Evolutionary conservation across 331 rosid genomes (phyloP), one percentile per base, ranked within the genome.

Genomic region (Acacia pycnantha): DNA sequence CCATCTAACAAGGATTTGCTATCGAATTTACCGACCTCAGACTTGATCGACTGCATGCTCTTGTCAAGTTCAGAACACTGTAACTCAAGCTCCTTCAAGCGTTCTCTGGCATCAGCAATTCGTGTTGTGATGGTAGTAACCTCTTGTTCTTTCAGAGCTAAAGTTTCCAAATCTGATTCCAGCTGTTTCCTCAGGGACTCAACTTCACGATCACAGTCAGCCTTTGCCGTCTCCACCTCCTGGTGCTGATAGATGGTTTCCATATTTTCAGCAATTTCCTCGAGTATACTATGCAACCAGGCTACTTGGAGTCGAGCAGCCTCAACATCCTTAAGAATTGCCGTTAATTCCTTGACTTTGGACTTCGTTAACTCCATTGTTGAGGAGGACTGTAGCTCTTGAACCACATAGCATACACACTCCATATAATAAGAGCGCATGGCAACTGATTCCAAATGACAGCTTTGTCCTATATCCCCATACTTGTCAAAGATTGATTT

Each of bases 311-410:
- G 85, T 54, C 91, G 88, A 73, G 97, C 86, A 79, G 94, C 85
- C 82, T 96, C 99, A 1, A 92, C 97, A 77, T 96, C 99, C 76
- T 96, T 96, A 4, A 96, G 87, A 77, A 96, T 94, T 11, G 98
- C 92, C 31, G 27, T 27, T 76, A 94, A 79, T 85, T 96, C 97
- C 78, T 86, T 92, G 58, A 90, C 75, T 84, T 91, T 96, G 79
- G 94, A 53, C 82, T 85, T 87, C 54, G 95, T 89, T 61, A 92
- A 82, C 33, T 90, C 89, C 79, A 77, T 79, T 22, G 79, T 47
- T 2, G 90, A 80, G 9, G 88, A 83, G 54, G 83, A 77, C 44
- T 91, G 90, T 44, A 96, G 78, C 85, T 93, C 98, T 84, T 96
- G 98, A 68, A 96, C 86, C 78, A 94, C 93, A 61, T 85, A 89